These are phyloP conservation scores for Pseudogymnoascus sp. DNA, from an alignment of 2,329 filamentous ascomycete genomes.

Conservation along the genomic window DNA sequence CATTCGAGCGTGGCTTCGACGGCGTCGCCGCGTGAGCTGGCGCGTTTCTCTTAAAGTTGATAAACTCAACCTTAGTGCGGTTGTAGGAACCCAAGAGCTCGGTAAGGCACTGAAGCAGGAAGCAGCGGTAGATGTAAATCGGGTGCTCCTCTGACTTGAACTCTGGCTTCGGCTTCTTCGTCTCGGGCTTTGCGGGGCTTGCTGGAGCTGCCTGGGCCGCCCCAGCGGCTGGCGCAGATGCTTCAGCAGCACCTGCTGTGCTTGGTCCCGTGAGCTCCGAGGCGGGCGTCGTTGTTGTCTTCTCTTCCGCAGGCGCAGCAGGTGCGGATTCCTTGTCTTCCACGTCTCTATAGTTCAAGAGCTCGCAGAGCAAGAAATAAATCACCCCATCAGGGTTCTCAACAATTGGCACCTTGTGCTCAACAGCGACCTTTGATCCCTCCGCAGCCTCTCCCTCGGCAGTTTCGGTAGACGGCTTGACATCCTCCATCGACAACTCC, in stretches of 20 bases:
- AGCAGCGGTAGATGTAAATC: constrained; percentile 94
- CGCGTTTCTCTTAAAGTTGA: constrained; percentile 93
- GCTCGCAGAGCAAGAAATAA: constrained; percentile 86
- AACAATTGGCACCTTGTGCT: constrained; percentile 74
- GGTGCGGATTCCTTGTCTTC: constrained; percentile 64
- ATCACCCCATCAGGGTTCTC: constrained; percentile 93
- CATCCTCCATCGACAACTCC: constrained; percentile 35
- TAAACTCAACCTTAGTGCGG: constrained; percentile 93
- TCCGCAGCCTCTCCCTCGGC: constrained; percentile 56
- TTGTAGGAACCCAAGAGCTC: constrained; percentile 91
- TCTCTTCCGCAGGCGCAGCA: constrained; percentile 20
- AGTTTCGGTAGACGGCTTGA: constrained; percentile 54
- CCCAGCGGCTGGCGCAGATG: constrained; percentile 14
- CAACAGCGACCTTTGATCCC: constrained; percentile 52
- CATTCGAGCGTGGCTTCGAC: constrained; percentile 85
- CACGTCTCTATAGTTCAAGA: constrained; percentile 86
- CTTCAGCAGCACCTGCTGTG: constrained; percentile 1
- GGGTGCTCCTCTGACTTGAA: constrained; percentile 93
- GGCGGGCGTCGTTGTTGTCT: constrained; percentile 20
- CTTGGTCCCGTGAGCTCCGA: constrained; percentile 28
- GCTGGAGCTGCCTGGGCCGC: background rate
- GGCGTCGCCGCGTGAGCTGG: constrained; percentile 74
- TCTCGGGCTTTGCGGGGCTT: constrained; percentile 25
- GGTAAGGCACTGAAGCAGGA: constrained; percentile 82
- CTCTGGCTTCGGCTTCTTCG: constrained; percentile 60